Percentiles rank a stretch among this genome's conserved stretches.
Conservation (phyloP, 352 stramenopile genomes). For the Pythium biforme region DNA sequence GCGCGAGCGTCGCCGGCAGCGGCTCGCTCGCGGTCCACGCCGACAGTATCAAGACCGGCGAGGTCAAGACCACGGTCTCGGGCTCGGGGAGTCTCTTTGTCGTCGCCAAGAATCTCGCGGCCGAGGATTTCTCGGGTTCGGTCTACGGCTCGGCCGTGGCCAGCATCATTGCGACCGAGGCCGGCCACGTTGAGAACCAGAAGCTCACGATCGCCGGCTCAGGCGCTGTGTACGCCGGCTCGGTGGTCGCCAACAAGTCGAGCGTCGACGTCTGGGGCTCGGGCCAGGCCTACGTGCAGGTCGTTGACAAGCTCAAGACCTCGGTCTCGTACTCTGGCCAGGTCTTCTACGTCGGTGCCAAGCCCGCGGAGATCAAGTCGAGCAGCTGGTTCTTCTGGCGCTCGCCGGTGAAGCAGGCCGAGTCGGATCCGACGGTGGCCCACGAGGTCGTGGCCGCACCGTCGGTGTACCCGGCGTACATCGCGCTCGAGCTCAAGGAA, state of each 20-base stretch:
- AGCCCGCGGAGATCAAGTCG: slow-evolving; percentile 42
- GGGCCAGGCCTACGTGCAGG: slow-evolving; percentile 47
- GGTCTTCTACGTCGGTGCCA: slow-evolving; percentile 47
- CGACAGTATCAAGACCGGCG: slow-evolving; percentile 20
- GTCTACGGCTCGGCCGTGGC: slow-evolving; percentile 49
- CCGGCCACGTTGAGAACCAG: slow-evolving; percentile 40
- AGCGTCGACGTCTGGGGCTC: slow-evolving; percentile 47
- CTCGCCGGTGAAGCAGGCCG: slow-evolving; percentile 41
- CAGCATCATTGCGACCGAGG: slow-evolving; percentile 36
- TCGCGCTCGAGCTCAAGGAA: slow-evolving; percentile 17
- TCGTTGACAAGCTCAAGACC: slow-evolving; percentile 44
- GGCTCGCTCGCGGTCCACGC: slow-evolving; percentile 20
- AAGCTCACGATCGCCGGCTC: slow-evolving; percentile 48
- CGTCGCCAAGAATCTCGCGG: slow-evolving; percentile 33
- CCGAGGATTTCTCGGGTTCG: slow-evolving; percentile 37
- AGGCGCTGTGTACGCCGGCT: slow-evolving; percentile 45
- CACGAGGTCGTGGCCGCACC: slow-evolving; percentile 27
- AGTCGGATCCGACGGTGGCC: slow-evolving; percentile 38
- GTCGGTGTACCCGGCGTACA: slow-evolving; percentile 21
- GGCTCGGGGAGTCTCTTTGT: slow-evolving; percentile 30
- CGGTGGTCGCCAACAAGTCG: slow-evolving; percentile 37
- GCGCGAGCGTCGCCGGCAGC: slow-evolving; percentile 14
- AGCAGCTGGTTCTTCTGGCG: slow-evolving; percentile 60
- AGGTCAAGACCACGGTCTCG: slow-evolving; percentile 19
- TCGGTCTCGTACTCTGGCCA: slow-evolving; percentile 51